Conservation (phyloP, 441 rosid species). For the Dalechampia spathulata region DNA sequence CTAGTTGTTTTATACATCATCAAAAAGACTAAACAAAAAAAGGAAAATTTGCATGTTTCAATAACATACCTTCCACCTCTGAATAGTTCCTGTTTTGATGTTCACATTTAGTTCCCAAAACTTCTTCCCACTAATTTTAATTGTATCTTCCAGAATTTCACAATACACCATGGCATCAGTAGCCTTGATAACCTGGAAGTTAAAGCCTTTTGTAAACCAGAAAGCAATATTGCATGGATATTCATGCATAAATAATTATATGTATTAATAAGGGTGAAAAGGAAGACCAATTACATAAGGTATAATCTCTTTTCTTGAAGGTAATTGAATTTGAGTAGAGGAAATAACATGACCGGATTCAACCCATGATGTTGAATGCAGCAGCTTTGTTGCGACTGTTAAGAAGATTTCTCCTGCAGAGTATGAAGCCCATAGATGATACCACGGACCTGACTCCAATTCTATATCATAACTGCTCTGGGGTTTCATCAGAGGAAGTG, state of each 20-base stretch:
- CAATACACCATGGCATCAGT: conserved; percentile 31
- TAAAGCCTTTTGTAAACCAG: conserved; percentile 8
- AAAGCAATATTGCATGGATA: neutral
- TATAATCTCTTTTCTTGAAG: conserved; percentile 41
- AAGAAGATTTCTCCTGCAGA: conserved; percentile 56
- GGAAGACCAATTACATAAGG: conserved; percentile 52
- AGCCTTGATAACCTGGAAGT: conserved; percentile 48
- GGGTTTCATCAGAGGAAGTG: conserved; percentile 58
- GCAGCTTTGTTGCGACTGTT: conserved; percentile 51
- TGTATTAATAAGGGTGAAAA: neutral
- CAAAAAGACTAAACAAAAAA: neutral
- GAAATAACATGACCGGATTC: conserved; percentile 78
- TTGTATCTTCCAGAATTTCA: conserved; percentile 46
- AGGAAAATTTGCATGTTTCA: conserved; percentile 5
- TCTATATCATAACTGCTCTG: conserved; percentile 57
- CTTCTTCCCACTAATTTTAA: conserved; percentile 48
- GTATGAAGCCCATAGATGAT: conserved; percentile 60
- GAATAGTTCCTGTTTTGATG: conserved; percentile 50
- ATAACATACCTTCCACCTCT: conserved; percentile 77
- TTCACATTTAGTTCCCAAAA: conserved; percentile 69
- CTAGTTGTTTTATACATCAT: too few relatives aligned
- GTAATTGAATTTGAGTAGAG: conserved; percentile 70
- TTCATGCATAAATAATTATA: neutral
- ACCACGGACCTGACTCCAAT: conserved; percentile 82
- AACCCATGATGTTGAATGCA: conserved; percentile 63